Evolutionary conservation across 2,329 filamentous ascomycete species (phyloP).

Genomic region (Metarhizium robertsii): DNA sequence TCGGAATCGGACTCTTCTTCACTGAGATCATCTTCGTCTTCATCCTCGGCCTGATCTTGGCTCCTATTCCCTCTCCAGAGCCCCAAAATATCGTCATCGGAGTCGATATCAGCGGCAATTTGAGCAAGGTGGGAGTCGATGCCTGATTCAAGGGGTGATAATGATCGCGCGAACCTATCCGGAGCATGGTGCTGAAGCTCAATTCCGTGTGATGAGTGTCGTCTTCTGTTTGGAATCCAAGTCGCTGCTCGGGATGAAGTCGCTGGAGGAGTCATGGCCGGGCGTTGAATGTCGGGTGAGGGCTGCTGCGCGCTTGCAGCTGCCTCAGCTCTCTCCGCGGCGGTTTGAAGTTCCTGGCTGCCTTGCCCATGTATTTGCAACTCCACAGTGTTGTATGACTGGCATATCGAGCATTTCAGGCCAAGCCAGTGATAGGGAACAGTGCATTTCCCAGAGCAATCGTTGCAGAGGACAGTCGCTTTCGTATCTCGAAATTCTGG

Average conservation of each 20-base stretch:
- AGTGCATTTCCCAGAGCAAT: constrained; percentile 80
- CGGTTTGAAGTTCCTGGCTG: constrained; percentile 16
- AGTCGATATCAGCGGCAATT: constrained; percentile 31
- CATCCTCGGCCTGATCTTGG: constrained; percentile 34
- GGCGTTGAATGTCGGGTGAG: background rate
- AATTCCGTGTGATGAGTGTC: constrained; percentile 29
- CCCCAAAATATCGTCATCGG: constrained; percentile 46
- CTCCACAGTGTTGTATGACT: constrained; percentile 61
- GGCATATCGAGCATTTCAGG: constrained; percentile 71
- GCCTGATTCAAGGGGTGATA: constrained; percentile 27
- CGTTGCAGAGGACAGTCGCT: constrained; percentile 85
- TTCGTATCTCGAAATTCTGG: constrained; percentile 68
- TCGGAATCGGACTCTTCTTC: constrained; percentile 38
- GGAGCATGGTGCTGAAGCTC: constrained; percentile 23
- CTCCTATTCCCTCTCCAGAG: constrained; percentile 40
- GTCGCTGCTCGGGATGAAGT: constrained; percentile 1
- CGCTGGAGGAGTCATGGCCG: background rate
- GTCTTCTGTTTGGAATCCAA: constrained; percentile 20
- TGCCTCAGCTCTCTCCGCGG: constrained; percentile 13
- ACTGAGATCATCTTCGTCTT: constrained; percentile 32
- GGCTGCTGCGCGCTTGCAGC: constrained; percentile 1
- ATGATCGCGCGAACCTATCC: constrained; percentile 34
- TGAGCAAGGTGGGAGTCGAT: constrained; percentile 17
- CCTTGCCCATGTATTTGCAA: constrained; percentile 47
- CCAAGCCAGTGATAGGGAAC: constrained; percentile 93